Evolutionary conservation across 2,329 filamentous ascomycete genomes (phyloP).

Genomic region (Aspergillus phoenicis): DNA sequence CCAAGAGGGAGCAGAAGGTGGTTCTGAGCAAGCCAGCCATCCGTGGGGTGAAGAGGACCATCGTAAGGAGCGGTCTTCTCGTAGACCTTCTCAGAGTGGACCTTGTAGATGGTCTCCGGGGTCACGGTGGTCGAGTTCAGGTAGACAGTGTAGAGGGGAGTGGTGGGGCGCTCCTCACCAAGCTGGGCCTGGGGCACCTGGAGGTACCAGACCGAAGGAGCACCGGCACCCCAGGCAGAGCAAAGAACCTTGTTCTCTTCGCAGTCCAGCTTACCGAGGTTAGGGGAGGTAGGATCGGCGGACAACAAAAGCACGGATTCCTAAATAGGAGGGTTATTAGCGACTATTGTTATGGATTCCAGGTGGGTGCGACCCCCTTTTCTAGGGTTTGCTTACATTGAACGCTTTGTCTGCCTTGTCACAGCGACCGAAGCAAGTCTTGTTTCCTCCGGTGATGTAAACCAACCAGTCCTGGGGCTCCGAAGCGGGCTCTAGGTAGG

Average conservation of each 20-base stretch:
- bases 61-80: slow-evolving; percentile 56
- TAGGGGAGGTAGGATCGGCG: slow-evolving; percentile 56
- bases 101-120: slow-evolving; percentile 57
- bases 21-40: slow-evolving; percentile 58
- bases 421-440: slow-evolving; percentile 65
- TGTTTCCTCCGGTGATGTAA: slow-evolving; percentile 65
- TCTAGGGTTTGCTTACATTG: slow-evolving; percentile 42
- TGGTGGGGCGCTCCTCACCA: slow-evolving; percentile 56
- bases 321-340: slow-evolving; percentile 36
- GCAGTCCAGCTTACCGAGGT: slow-evolving; percentile 62
- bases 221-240: slow-evolving; percentile 60
- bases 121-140: slow-evolving; percentile 62
- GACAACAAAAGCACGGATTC: slow-evolving; percentile 57
- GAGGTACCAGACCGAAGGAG: slow-evolving; percentile 61
- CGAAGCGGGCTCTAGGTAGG: slow-evolving; percentile 49
- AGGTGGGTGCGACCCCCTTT: slow-evolving; percentile 6
- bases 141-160: slow-evolving; percentile 56
- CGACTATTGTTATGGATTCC: slow-evolving; percentile 1
- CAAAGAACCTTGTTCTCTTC: slow-evolving; percentile 62
- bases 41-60: slow-evolving; percentile 63
- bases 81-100: slow-evolving; percentile 61
- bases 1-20: slow-evolving; percentile 57
- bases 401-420: slow-evolving; percentile 56
- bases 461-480: slow-evolving; percentile 60
- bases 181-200: slow-evolving; percentile 55